Evolutionary conservation across 306 rosid species (phyloP), one percentile per base, ranked within the genome.

Genomic region (Gastrolobium bilobum): DNA sequence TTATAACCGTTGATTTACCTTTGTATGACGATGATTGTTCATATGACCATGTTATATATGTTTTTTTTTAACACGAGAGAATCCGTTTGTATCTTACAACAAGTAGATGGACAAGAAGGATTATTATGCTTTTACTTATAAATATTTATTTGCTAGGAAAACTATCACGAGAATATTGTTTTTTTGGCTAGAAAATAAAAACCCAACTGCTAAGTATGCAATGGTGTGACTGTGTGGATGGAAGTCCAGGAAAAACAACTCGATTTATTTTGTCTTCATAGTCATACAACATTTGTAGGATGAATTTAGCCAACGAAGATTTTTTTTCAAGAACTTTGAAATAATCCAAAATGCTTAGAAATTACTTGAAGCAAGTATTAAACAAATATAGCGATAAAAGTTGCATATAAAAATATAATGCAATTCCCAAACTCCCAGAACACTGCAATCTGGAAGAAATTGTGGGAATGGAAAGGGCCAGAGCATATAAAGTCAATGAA

Each of bases 201-300:
- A 26, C 78, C 97, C 97, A 84, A 93, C 93, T 73, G 95, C 95
- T 79, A 93, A 86, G 84, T 92, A 97, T 63, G 97, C 3, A 61
- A 93, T 91, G 5, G 97, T 93, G 77, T 93, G 98, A 78, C 91
- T 91, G 88, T 93, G 98, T 39, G 97, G 97, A 82, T 86, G 91
- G 98, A 71, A 93, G 93, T 84, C 98, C 98, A 71, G 97, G 98
- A 80, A 93, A 93, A 82, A 93, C 93, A 80, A 97, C 98, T 83
- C 87, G 92, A 71, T 93, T 93, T 72, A 93, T 93, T 86, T 87
- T 94, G 88, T 91, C 97, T 86, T 89, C 91, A 5, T 74, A 89
- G 81, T 89, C 94, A 77, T 89, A 92, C 54, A 92, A 75, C 74
- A 89, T 91, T 93, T 91, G 86, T 8, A 77, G 38, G 72, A 84